Evolutionary conservation across 805 yeast genomes (phyloP).

Genomic region (Ogataea degrootiae): DNA sequence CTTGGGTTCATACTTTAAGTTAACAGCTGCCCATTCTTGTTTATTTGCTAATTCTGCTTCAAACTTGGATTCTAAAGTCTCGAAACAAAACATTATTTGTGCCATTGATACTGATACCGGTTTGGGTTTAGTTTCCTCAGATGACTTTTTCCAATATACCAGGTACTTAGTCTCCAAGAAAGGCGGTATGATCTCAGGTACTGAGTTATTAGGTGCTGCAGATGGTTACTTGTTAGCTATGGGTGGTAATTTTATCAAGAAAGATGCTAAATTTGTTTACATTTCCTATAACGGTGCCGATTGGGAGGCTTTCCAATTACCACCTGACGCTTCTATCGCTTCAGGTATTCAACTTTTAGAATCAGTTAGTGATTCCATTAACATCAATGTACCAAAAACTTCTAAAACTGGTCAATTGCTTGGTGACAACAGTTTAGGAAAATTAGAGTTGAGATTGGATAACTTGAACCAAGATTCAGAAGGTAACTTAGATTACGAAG

Average conservation of each 20-base stretch:
- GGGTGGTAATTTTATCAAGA: constrained; percentile 24
- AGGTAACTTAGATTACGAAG: constrained; percentile 42
- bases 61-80: constrained; percentile 24
- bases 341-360: constrained; percentile 8
- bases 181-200: constrained; percentile 29
- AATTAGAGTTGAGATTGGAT: constrained; percentile 5
- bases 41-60: constrained; percentile 27
- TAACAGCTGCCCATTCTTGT: constrained; percentile 32
- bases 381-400: constrained; percentile 1
- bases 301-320: constrained; percentile 34
- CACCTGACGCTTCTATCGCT: constrained; percentile 10
- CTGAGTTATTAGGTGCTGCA: constrained; percentile 31
- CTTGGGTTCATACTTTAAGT: constrained; percentile 30
- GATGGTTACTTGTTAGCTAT: constrained; percentile 33
- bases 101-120: constrained; percentile 35
- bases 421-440: constrained; percentile 1
- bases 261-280: constrained; percentile 22
- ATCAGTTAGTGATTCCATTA: constrained; percentile 4
- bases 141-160: constrained; percentile 40
- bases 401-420: neutral
- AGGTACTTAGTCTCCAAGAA: constrained; percentile 26
- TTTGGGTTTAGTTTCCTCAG: constrained; percentile 35
- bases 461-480: constrained; percentile 12
- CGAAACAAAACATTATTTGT: constrained; percentile 37
- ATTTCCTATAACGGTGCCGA: constrained; percentile 29